Conservation (phyloP, 768 basidiomycete species). For the Trametes coccinea region DNA sequence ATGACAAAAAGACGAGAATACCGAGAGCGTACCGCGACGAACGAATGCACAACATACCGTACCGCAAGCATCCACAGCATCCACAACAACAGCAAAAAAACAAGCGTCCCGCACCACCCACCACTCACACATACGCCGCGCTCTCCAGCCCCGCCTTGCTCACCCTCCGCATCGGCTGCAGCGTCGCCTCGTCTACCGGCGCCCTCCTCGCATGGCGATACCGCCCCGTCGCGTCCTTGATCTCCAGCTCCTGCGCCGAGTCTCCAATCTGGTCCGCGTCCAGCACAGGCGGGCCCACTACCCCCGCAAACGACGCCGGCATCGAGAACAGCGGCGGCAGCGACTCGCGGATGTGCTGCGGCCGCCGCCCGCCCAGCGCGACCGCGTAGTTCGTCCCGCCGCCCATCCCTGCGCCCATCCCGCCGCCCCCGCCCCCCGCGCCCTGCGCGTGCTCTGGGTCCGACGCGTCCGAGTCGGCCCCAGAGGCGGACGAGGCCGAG, state of each 20-base stretch:
- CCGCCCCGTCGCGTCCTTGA: constrained; percentile 81
- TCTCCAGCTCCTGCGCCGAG: constrained; percentile 82
- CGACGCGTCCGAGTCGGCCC: constrained; percentile 30
- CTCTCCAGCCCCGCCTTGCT: constrained; percentile 94
- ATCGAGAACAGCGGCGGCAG: constrained; percentile 56
- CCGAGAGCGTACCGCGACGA: background rate
- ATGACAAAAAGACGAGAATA: background rate
- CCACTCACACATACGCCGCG: constrained; percentile 23
- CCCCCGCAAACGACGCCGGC: constrained; percentile 31
- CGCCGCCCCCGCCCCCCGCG: too few species aligned
- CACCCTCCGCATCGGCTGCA: constrained; percentile 87
- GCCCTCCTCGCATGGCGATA: constrained; percentile 86
- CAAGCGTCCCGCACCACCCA: background rate
- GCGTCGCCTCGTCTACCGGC: constrained; percentile 83
- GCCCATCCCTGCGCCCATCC: constrained; percentile 27
- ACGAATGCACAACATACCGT: too few species aligned
- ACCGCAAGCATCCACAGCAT: background rate
- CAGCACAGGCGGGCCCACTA: constrained; percentile 22
- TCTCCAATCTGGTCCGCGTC: constrained; percentile 55
- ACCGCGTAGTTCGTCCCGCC: constrained; percentile 39
- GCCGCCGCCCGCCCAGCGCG: constrained; percentile 51
- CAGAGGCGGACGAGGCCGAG: constrained; percentile 32
- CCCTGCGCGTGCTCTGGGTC: constrained; percentile 22
- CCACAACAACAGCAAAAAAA: background rate
- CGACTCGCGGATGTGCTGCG: constrained; percentile 72